A percentile compares a stretch with the other conserved stretches of the same genome.
phyloP scores from a whole-genome alignment of 2,329 filamentous ascomycete genomes.

The Penicillium brevicompactum region DNA sequence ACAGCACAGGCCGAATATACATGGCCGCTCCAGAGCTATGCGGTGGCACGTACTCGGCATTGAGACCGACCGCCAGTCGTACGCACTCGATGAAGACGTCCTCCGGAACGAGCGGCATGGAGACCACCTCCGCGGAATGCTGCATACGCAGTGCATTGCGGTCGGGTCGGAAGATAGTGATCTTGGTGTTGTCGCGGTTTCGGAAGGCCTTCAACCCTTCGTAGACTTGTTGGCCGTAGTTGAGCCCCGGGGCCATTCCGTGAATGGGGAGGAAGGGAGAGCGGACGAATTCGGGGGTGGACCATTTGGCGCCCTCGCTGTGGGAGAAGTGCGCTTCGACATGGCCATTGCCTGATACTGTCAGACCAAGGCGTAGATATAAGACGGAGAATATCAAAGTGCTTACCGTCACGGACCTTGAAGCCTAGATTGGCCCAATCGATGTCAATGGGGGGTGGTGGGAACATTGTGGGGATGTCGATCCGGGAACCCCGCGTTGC shows the following conservation, averaged over 20 bases:
- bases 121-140: conserved; percentile 79
- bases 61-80: conserved; percentile 79
- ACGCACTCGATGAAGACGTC: conserved; percentile 75
- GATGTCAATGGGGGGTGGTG: conserved; percentile 36
- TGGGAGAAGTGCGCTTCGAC: conserved; percentile 83
- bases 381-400: background rate
- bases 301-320: conserved; percentile 73
- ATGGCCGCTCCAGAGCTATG: conserved; percentile 86
- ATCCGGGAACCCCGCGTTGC: background rate
- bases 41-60: conserved; percentile 88
- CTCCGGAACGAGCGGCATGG: conserved; percentile 77
- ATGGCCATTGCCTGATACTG: conserved; percentile 75
- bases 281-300: conserved; percentile 72
- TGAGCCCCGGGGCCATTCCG: conserved; percentile 91
- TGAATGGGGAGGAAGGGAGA: conserved; percentile 87
- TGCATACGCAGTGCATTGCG: conserved; percentile 84
- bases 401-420: conserved; percentile 80
- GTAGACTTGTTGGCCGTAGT: conserved; percentile 97
- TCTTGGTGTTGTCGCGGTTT: conserved; percentile 57
- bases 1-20: conserved; percentile 88
- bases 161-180: conserved; percentile 85
- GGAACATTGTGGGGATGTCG: conserved; percentile 21
- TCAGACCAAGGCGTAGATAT: background rate
- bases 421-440: conserved; percentile 96
- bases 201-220: conserved; percentile 99